These are phyloP conservation scores for Phoma sp. DNA, from an alignment of 2,329 filamentous ascomycete genomes.

Conservation along the genomic window DNA sequence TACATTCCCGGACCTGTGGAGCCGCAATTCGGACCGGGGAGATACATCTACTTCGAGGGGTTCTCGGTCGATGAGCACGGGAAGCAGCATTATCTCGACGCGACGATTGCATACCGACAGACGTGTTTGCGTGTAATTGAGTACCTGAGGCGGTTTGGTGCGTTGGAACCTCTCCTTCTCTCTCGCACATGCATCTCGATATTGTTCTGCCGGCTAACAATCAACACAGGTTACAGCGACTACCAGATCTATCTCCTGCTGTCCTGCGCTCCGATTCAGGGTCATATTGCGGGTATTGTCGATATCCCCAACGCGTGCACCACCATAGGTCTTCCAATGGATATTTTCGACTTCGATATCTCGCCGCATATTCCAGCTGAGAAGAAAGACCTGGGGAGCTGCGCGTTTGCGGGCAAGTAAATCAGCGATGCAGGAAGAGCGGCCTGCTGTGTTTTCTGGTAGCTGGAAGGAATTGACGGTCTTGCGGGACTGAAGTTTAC, in stretches of 20 bases:
- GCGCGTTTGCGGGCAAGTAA: constrained; percentile 64
- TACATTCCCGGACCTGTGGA: constrained; percentile 88
- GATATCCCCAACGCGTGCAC: constrained; percentile 91
- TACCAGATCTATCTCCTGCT: constrained; percentile 87
- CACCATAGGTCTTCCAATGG: constrained; percentile 85
- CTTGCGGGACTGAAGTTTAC: no score
- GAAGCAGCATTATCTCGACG: constrained; percentile 88
- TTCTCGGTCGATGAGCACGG: constrained; percentile 89
- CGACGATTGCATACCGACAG: constrained; percentile 85
- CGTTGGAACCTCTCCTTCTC: constrained; percentile 11
- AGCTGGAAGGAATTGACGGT: neutral
- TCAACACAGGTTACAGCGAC: constrained; percentile 59
- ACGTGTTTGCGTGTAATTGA: constrained; percentile 79
- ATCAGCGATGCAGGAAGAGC: neutral
- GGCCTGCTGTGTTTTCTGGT: neutral
- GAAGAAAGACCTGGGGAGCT: constrained; percentile 72
- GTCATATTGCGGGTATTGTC: constrained; percentile 86
- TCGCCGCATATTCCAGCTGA: constrained; percentile 67
- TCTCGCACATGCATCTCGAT: neutral
- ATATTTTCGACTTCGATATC: constrained; percentile 96
- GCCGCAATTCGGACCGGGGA: constrained; percentile 82
- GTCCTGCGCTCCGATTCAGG: constrained; percentile 85
- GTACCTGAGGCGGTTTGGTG: constrained; percentile 76
- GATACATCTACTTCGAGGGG: constrained; percentile 85
- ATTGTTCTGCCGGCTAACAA: neutral